Conservation (phyloP, 441 rosid genomes). For the Erodium texanum region DNA sequence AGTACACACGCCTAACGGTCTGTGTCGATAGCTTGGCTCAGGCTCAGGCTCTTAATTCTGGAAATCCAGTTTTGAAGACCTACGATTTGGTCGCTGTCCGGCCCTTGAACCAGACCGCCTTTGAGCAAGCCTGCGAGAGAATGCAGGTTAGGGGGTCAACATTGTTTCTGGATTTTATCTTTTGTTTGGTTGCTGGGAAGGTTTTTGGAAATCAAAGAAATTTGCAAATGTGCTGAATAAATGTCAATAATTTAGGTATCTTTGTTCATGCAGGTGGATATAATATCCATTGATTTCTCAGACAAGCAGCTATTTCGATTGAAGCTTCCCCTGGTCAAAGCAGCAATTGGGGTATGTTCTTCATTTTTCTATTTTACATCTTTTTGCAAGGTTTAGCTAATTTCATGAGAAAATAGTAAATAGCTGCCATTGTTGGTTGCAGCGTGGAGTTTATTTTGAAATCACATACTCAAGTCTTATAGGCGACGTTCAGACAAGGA, state of each 20-base stretch:
- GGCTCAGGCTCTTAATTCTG: slow-evolving; percentile 52
- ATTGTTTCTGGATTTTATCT: neutral
- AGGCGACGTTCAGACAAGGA: slow-evolving; percentile 51
- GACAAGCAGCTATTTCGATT: slow-evolving; percentile 57
- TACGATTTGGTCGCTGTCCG: slow-evolving; percentile 67
- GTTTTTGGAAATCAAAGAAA: no score
- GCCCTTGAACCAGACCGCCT: slow-evolving; percentile 61
- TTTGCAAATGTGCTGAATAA: neutral
- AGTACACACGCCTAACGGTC: slow-evolving; percentile 83
- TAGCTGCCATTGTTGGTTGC: slow-evolving; percentile 10
- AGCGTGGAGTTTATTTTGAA: slow-evolving; percentile 84
- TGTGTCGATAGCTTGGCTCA: slow-evolving; percentile 44
- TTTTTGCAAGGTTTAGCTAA: neutral
- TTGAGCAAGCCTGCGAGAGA: slow-evolving; percentile 60
- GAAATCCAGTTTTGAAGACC: slow-evolving; percentile 57
- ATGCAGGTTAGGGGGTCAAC: slow-evolving; percentile 41
- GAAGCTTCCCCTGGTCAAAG: slow-evolving; percentile 52
- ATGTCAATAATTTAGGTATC: neutral
- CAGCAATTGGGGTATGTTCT: slow-evolving; percentile 56
- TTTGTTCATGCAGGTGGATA: slow-evolving; percentile 45
- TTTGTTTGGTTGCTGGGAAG: neutral
- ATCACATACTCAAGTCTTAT: slow-evolving; percentile 61
- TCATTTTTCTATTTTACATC: neutral
- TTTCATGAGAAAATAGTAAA: neutral
- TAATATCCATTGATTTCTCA: slow-evolving; percentile 61